Base-by-base conservation (phyloP, 2,329 filamentous ascomycete genomes). In the Ascochyta viciae-villosae region DNA sequence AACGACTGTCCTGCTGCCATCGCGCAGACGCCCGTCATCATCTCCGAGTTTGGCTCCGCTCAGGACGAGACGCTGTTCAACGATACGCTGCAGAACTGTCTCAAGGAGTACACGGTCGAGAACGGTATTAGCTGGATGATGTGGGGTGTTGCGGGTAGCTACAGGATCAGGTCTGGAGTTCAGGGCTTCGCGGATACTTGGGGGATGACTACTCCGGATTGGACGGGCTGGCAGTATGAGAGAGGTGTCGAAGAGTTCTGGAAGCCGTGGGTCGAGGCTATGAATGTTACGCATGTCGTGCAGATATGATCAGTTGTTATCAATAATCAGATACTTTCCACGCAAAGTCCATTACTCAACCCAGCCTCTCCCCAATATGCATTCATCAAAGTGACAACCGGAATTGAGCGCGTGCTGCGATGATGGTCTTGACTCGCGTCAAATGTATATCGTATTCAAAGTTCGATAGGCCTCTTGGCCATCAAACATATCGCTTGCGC, bases 81-180 rank as follows among this genome's bases (percentile, higher is more conserved):
- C 49, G 74, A 78, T 58, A 77, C 76, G n/a, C 69, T 83, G 55
- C 77, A 80, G 66, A 77, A 75, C 45, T 83, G 81, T 61, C 65
- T 83, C 49, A 70, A 71, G 29, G 75, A 77, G 15, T 83, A 76
- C 66, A 81, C 81, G 15, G 65, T 75, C 50, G 73, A 76, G 62
- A 71, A 83, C 57, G 62, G 72, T 23, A 71, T 83, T 26, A 79
- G 78, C 66, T 83, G 81, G 81, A 78, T 79, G 59, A 77, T 81
- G 72, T 83, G 81, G 80, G 71, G 74, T 44, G 66, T 83, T 40
- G 81, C 81, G 0, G 81, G 81, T 0, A 80, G 77, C 43, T 83
- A 81, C 61, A 72, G 81, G 31, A 75, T 80, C 38, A 66, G 80
- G 13, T 75, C 73, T 6, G 81, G 81, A 23, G 75, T 70, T 0